These are phyloP conservation scores for Phytomonas francai DNA, from an alignment of 208 protist genomes.

Conservation along the genomic window DNA sequence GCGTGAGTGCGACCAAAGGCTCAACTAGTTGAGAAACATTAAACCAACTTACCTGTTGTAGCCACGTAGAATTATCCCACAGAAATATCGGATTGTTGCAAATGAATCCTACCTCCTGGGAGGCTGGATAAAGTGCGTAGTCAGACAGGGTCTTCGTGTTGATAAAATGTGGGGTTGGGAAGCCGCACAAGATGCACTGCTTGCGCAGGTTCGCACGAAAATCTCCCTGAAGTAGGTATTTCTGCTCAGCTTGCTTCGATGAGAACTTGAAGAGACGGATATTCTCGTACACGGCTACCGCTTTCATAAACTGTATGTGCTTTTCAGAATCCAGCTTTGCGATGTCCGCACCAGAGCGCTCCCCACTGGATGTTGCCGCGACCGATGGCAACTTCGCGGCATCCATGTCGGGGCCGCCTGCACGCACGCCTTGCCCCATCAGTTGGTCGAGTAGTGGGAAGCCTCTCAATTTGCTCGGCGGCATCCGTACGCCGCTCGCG, in stretches of 20 bases:
- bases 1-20: slow-evolving; percentile 27
- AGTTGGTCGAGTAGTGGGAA: slow-evolving; percentile 39
- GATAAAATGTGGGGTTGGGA: slow-evolving; percentile 27
- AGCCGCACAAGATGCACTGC: slow-evolving; percentile 39
- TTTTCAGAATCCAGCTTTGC: slow-evolving; percentile 21
- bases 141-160: slow-evolving; percentile 14
- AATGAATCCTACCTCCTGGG: slow-evolving; percentile 23
- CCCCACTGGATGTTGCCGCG: background rate
- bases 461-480: slow-evolving; percentile 23
- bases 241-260: background rate
- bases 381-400: background rate
- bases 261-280: slow-evolving; percentile 20
- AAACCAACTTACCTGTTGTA: slow-evolving; percentile 47
- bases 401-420: background rate
- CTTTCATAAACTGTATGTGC: slow-evolving; percentile 20
- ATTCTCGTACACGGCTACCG: slow-evolving; percentile 5
- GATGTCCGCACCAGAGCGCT: slow-evolving; percentile 22
- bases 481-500: slow-evolving; percentile 30
- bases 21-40: slow-evolving; percentile 70
- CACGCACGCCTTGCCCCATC: background rate
- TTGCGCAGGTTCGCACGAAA: slow-evolving; percentile 16
- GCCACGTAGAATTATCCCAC: slow-evolving; percentile 10
- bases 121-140: slow-evolving; percentile 14
- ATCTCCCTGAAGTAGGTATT: background rate
- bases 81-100: slow-evolving; percentile 12